Conservation (phyloP, 331 rosid genomes). For the Malus hybrid region DNA sequence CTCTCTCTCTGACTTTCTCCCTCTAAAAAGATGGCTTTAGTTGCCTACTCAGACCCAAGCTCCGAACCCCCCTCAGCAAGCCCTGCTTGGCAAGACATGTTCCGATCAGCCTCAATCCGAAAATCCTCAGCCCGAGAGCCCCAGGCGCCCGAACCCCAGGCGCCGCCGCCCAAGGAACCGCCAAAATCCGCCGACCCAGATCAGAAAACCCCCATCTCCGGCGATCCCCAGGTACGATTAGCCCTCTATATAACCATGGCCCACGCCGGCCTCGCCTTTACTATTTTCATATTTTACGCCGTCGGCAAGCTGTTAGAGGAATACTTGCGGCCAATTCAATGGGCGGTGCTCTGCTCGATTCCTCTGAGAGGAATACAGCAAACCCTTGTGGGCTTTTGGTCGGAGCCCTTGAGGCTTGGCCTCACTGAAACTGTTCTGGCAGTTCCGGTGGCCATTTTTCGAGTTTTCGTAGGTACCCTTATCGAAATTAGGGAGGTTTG, state of each 20-base stretch:
- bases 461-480: conserved; percentile 70
- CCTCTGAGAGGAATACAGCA: conserved; percentile 78
- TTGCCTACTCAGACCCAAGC: conserved; percentile 56
- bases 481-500: conserved; percentile 60
- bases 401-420: conserved; percentile 63
- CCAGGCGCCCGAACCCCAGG: conserved; percentile 13
- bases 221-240: conserved; percentile 84
- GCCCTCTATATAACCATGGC: conserved; percentile 95
- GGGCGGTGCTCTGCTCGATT: conserved; percentile 90
- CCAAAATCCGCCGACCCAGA: conserved; percentile 24
- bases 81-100: conserved; percentile 97
- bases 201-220: conserved; percentile 30
- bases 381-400: conserved; percentile 69
- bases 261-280: conserved; percentile 75
- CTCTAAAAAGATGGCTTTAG: conserved; percentile 46
- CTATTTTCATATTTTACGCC: conserved; percentile 60
- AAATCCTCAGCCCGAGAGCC: conserved; percentile 31
- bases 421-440: conserved; percentile 86
- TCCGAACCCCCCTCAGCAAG: conserved; percentile 20
- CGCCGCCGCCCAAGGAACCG: neutral
- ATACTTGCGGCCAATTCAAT: conserved; percentile 72
- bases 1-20: neutral
- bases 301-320: conserved; percentile 62
- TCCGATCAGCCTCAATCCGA: conserved; percentile 71
- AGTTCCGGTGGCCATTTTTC: conserved; percentile 57